These are phyloP conservation scores for Apostasia shenzhenica DNA, from an alignment of 106 monocot genomes.

Conservation along the genomic window DNA sequence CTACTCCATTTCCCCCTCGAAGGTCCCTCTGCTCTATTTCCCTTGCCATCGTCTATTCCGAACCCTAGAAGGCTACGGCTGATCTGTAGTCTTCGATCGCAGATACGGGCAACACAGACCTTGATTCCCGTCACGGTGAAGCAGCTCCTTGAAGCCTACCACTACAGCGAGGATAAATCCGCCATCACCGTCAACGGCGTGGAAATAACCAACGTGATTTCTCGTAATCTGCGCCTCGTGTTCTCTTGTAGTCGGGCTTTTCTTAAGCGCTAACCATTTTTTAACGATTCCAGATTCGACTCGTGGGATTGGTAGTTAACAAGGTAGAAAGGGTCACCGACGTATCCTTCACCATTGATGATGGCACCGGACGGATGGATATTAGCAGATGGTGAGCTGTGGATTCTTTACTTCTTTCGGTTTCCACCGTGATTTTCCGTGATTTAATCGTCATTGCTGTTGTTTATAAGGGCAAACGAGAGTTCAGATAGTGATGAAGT, in stretches of 20 bases:
- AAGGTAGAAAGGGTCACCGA: constrained; percentile 64
- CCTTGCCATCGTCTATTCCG: background rate
- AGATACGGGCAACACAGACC: constrained; percentile 41
- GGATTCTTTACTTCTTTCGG: background rate
- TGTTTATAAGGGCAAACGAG: constrained; percentile 49
- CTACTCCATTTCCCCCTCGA: constrained; percentile 24
- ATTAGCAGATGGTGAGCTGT: constrained; percentile 51
- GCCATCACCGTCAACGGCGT: constrained; percentile 33
- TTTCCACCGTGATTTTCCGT: background rate
- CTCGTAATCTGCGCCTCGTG: background rate
- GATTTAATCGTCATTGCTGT: background rate
- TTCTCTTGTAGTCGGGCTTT: background rate
- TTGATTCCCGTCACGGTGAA: constrained; percentile 60
- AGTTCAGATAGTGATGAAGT: constrained; percentile 48
- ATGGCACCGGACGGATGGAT: constrained; percentile 69
- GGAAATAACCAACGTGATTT: constrained; percentile 30
- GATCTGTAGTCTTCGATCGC: constrained; percentile 1
- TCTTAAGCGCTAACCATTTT: background rate
- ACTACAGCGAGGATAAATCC: constrained; percentile 36
- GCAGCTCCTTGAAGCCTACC: constrained; percentile 47
- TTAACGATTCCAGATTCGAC: constrained; percentile 33
- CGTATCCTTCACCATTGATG: constrained; percentile 74
- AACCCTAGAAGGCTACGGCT: background rate
- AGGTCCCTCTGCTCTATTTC: constrained; percentile 22
- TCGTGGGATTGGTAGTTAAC: constrained; percentile 65